A percentile compares a stretch with the other conserved stretches of the same genome.
Conservation (phyloP, 352 stramenopile genomes). For the Thraustochytrium sp. region DNA sequence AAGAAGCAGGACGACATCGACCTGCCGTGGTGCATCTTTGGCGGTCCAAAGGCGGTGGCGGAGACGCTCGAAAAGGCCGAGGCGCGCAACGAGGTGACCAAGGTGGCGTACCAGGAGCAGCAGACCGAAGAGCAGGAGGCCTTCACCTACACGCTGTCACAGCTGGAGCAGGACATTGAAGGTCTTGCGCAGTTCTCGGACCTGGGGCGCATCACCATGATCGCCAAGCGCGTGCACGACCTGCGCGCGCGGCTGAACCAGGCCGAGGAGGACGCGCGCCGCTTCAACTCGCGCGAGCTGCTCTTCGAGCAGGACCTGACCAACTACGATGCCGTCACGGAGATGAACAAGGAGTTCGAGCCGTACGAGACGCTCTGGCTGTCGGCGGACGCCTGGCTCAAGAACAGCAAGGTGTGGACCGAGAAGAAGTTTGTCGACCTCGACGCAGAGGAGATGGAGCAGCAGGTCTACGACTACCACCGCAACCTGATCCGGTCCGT, state of each 20-base stretch:
- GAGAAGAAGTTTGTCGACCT: conserved; percentile 77
- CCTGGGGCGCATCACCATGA: conserved; percentile 50
- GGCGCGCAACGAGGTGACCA: conserved; percentile 70
- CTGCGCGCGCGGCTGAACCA: conserved; percentile 77
- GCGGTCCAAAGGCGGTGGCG: conserved; percentile 75
- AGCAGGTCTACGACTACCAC: conserved; percentile 72
- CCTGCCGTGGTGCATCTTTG: conserved; percentile 74
- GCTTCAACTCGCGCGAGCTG: conserved; percentile 83
- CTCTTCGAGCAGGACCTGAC: conserved; percentile 78
- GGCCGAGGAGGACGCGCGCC: conserved; percentile 71
- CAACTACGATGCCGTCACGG: conserved; percentile 79
- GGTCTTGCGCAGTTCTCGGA: conserved; percentile 75
- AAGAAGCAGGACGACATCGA: conserved; percentile 73
- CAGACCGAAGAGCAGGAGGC: conserved; percentile 86
- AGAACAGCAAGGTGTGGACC: conserved; percentile 84
- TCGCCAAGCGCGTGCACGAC: conserved; percentile 65
- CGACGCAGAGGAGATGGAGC: conserved; percentile 83
- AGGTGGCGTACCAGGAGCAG: conserved; percentile 70
- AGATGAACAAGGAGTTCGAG: conserved; percentile 83
- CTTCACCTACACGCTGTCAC: conserved; percentile 71
- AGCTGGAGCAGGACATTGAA: conserved; percentile 77
- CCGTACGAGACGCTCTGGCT: conserved; percentile 89
- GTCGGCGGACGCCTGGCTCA: conserved; percentile 77
- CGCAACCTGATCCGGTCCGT: conserved; percentile 73
- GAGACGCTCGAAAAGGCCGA: conserved; percentile 73